Base-by-base conservation (phyloP, 73 alveolate genomes). In the Uronychia binucleata region DNA sequence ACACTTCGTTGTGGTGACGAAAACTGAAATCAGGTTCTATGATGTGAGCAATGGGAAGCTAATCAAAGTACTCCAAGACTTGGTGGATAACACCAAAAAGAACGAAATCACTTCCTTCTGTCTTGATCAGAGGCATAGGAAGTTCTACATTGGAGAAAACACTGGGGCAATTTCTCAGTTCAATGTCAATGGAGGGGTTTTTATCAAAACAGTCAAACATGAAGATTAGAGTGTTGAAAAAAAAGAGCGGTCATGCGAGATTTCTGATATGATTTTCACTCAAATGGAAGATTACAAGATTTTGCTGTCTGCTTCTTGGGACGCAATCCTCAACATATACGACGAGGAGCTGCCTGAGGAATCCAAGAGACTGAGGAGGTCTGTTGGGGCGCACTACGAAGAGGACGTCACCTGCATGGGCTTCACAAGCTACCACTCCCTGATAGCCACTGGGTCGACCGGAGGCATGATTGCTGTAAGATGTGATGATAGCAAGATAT, bases 301-400 rank as follows among this genome's bases (percentile, higher is more conserved):
- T 60, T 84, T 97, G 25, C 91, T 95, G 26, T 83, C 99, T 35
- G 89, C 99, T 5, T 86, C 95, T 35, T 88, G 95, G 96, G 99
- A 97, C 87, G 92, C 98, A 19, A 83, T 95, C 58, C 95, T 97
- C 11, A 26, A 92, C 59, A 96, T 97, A 34, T 97, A 96, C 94
- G 98, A 97, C 88, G 98, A 95, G 81, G 86, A 89, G 33, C 92
- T 92, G 77, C 95, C 98, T 0, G 99, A 97, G 89, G 98, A 95
- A 87, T 86, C 97, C 32, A 93, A 90, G 31, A 82, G 92, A 58
- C 77, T 97, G 76, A 89, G 98, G 59, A 89, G 94, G 1, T 81
- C 96, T 58, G 90, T 92, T 80, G 99, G 99, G 0, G 99, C 98
- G 1, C 99, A 97, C 87, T 86, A 89, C 79, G 94, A 89, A 8